phyloP scores from a whole-genome alignment of 345 rosid species.

The Lenwebbia sp. region DNA sequence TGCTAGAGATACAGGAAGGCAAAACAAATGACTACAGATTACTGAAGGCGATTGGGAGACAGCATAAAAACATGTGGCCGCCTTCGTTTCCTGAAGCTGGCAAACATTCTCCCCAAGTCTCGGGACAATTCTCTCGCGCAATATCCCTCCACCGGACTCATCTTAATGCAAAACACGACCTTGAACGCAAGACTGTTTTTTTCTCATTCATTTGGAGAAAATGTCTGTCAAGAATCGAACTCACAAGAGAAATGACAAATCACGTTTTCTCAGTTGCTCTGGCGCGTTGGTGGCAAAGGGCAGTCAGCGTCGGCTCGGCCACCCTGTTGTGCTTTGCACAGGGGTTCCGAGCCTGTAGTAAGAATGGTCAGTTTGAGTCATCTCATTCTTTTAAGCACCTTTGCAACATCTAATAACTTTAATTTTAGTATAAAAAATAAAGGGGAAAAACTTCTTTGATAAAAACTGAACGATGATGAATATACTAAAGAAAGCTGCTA shows the following conservation, averaged over 20 bases:
- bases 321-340: neutral
- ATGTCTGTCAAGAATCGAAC: neutral
- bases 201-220: neutral
- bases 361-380: neutral
- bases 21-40: neutral
- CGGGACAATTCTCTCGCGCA: neutral
- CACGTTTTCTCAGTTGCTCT: neutral
- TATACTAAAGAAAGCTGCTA: too few relatives aligned
- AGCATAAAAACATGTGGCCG: neutral
- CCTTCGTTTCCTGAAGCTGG: neutral
- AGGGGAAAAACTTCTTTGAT: neutral
- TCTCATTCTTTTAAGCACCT: neutral
- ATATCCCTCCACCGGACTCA: neutral
- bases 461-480: neutral
- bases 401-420: neutral
- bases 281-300: neutral
- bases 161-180: neutral
- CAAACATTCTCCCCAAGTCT: neutral
- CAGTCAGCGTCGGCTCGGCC: neutral
- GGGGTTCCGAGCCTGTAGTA: rapidly evolving
- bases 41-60: neutral
- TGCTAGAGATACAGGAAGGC: neutral
- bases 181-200: neutral
- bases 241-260: neutral
- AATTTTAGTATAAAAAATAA: neutral